Evolutionary conservation across 2,329 filamentous ascomycete genomes (phyloP).

Genomic region (Diaporthe vaccinii): DNA sequence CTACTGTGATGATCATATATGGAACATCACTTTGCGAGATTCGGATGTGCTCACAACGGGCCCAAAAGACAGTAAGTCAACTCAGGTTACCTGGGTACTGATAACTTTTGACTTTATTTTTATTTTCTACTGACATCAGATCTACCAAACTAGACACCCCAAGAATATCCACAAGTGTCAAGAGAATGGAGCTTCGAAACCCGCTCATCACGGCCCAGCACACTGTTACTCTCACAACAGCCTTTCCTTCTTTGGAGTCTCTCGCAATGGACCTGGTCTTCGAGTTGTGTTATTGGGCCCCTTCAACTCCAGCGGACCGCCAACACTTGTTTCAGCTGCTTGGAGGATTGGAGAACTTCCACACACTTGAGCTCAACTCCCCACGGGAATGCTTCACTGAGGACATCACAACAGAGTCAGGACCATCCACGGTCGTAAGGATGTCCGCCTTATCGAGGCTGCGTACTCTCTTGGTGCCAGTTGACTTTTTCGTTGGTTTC

Average conservation of each 20-base stretch:
- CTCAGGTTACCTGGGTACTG: background rate
- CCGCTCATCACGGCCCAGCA: rapidly evolving
- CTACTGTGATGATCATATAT: too few species aligned
- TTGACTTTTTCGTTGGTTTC: background rate
- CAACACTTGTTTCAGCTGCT: background rate
- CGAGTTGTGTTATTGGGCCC: too few species aligned
- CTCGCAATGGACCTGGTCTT: too few species aligned
- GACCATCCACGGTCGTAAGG: background rate
- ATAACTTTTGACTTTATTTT: too few species aligned
- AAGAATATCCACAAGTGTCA: background rate
- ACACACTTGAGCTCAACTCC: background rate
- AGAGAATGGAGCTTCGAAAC: background rate
- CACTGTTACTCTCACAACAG: background rate
- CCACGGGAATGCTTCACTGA: rapidly evolving
- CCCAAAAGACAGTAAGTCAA: background rate
- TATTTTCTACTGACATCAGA: background rate
- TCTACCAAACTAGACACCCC: background rate
- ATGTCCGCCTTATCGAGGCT: background rate
- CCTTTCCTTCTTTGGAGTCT: background rate
- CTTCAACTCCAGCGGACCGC: background rate
- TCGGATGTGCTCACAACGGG: too few species aligned
- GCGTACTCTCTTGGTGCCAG: background rate
- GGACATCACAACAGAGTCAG: background rate
- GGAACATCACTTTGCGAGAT: too few species aligned
- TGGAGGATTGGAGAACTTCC: background rate